Percentiles rank a stretch among this genome's conserved stretches.
phyloP scores from a whole-genome alignment of 2,329 filamentous ascomycete species.

The Cordyceps pruinosa region DNA sequence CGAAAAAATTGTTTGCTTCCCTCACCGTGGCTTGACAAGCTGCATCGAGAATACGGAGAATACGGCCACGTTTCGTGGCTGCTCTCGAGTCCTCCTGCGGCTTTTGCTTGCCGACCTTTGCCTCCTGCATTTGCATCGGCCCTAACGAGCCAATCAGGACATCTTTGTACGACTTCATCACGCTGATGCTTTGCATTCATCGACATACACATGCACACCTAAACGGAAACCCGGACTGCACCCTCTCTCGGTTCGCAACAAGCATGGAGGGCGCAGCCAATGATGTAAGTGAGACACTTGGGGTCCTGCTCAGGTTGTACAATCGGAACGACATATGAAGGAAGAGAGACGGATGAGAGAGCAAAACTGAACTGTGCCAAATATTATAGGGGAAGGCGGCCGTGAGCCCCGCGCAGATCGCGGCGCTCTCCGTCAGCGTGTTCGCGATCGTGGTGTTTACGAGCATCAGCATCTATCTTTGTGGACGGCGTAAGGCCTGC shows the following conservation, averaged over 20 bases:
- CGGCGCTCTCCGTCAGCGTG: slow-evolving; percentile 50
- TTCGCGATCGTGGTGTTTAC: slow-evolving; percentile 38
- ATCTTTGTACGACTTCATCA: neutral
- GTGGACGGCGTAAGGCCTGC: slow-evolving; percentile 34
- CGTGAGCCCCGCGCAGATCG: slow-evolving; percentile 43
- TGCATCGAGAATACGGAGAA: too few relatives aligned
- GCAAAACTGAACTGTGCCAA: too few relatives aligned
- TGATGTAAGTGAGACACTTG: neutral
- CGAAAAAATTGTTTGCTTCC: neutral
- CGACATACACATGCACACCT: too few relatives aligned
- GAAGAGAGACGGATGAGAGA: too few relatives aligned
- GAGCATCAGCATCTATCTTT: slow-evolving; percentile 41
- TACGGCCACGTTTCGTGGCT: too few relatives aligned
- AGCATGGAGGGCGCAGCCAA: neutral
- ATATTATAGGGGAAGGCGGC: neutral
- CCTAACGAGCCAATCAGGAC: neutral
- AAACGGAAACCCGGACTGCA: too few relatives aligned
- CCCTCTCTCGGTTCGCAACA: too few relatives aligned
- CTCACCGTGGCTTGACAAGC: neutral
- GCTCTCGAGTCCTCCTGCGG: neutral
- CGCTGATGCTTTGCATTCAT: too few relatives aligned
- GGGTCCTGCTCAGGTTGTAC: too few relatives aligned
- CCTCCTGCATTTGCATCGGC: neutral
- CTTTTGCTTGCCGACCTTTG: neutral
- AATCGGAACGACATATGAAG: too few relatives aligned